Evolutionary conservation across 495 filamentous ascomycete genomes (phyloP), one percentile per base, ranked within the genome.

Genomic region (Chaetomium fimeti): DNA sequence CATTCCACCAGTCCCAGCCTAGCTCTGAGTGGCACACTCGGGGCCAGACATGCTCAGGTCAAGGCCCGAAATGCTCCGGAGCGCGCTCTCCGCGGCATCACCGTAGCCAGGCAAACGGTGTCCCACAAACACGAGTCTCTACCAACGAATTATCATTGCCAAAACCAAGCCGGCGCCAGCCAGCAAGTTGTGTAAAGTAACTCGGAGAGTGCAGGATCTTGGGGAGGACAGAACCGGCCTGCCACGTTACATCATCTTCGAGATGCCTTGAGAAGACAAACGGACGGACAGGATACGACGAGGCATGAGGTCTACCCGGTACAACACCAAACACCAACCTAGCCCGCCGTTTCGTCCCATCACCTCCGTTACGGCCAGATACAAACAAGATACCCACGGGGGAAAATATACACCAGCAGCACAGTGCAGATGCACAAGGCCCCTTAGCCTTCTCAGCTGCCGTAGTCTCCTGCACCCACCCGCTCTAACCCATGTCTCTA

Each of bases 341-440:
- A 3, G 24, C 40, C 25, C 40, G 9, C 42, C 57, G 57, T 57
- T 57, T 57, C 38, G 22, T n/a, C 11, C 20, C 36, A 16, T 42
- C 24, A 22, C 22, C 36, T 8, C 57, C 40, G 25, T 45, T 27
- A 47, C 57, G 57, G 16, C 15, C 4, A 29, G 8, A 24, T 24
- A 38, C 29, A 29, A 40, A 56, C 25, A 29, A n/a, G 3, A 20
- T 47, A 47, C 57, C 20, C 15, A 43, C 40, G 4, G 16, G 4
- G 40, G 18, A 18, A 43, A 43, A 0, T 11, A 43, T 43, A 43
- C 40, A 15, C 40, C 40, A 11, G 2, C 42, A 43, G 55, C 61
- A 63, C 61, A 57, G 61, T 63, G 53, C 25, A 63, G 6, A 57
- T 62, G 49, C 60, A 57, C 52, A 42, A 62, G 22, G 3, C 29